Conservation (phyloP, 768 basidiomycete genomes). For the Omphalotus guepiniiformis region DNA sequence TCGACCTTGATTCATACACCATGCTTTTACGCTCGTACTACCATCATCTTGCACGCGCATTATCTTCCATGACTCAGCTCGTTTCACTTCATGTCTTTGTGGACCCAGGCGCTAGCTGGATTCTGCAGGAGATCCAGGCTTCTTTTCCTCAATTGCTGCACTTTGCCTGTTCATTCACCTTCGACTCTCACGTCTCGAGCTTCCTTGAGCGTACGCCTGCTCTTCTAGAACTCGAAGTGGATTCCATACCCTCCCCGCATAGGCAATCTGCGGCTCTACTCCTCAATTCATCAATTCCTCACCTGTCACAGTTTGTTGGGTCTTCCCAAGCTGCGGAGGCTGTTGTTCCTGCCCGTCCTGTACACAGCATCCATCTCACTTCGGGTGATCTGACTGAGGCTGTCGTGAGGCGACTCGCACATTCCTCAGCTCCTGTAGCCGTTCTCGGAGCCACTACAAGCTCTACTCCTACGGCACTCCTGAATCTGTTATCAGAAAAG, state of each 20-base stretch:
- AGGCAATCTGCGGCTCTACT: conserved; percentile 28
- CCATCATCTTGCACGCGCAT: conserved; percentile 43
- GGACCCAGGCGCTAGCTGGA: conserved; percentile 49
- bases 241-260: conserved; percentile 21
- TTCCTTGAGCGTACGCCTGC: conserved; percentile 56
- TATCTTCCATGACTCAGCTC: conserved; percentile 59
- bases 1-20: conserved; percentile 42
- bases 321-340: conserved; percentile 50
- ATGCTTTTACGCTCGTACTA: conserved; percentile 45
- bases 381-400: conserved; percentile 57
- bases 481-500: conserved; percentile 50
- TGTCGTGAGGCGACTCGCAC: conserved; percentile 47
- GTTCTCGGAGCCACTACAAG: conserved; percentile 59
- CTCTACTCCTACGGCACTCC: conserved; percentile 51
- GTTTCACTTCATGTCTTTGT: conserved; percentile 53
- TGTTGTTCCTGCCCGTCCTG: conserved; percentile 63
- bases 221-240: conserved; percentile 55
- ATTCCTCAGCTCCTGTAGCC: conserved; percentile 45
- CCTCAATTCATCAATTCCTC: conserved; percentile 34
- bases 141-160: conserved; percentile 45
- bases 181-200: conserved; percentile 52
- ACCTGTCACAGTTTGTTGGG: conserved; percentile 57
- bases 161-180: conserved; percentile 57
- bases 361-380: conserved; percentile 58
- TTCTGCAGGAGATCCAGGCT: conserved; percentile 33